These are phyloP conservation scores for Phytophthora pluvialis DNA, from an alignment of 352 stramenopile genomes.

Conservation along the genomic window DNA sequence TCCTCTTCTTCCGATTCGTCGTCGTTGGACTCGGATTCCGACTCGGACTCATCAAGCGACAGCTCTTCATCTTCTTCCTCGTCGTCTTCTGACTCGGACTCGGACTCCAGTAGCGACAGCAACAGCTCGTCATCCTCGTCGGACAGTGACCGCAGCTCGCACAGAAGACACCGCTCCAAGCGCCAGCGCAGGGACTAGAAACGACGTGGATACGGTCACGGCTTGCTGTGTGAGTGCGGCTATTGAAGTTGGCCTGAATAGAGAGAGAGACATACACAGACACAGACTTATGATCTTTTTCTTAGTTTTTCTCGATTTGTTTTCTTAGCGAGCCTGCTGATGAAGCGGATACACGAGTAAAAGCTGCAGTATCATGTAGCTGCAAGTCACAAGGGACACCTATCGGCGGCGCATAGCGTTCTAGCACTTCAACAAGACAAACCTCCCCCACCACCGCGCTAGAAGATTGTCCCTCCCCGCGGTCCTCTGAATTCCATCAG, in stretches of 20 bases:
- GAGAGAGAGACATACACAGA: conserved; percentile 15
- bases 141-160: conserved; percentile 30
- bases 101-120: conserved; percentile 37
- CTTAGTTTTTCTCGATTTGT: conserved; percentile 21
- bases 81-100: conserved; percentile 28
- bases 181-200: conserved; percentile 48
- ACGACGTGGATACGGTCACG: not conserved
- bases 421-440: conserved; percentile 4
- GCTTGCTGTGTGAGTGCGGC: not conserved
- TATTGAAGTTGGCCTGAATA: conserved; percentile 11
- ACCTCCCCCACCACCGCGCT: not conserved
- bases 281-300: conserved; percentile 12
- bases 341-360: not conserved
- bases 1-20: conserved; percentile 43
- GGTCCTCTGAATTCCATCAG: not conserved
- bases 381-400: not conserved
- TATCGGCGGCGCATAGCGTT: not conserved
- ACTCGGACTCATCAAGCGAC: conserved; percentile 39
- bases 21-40: conserved; percentile 32
- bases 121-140: conserved; percentile 40
- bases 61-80: conserved; percentile 30
- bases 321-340: conserved; percentile 23
- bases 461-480: not conserved
- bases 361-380: conserved; percentile 11
- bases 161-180: conserved; percentile 42